Conservation (phyloP, 1,139 yeast genomes). For the Candida sp. region DNA sequence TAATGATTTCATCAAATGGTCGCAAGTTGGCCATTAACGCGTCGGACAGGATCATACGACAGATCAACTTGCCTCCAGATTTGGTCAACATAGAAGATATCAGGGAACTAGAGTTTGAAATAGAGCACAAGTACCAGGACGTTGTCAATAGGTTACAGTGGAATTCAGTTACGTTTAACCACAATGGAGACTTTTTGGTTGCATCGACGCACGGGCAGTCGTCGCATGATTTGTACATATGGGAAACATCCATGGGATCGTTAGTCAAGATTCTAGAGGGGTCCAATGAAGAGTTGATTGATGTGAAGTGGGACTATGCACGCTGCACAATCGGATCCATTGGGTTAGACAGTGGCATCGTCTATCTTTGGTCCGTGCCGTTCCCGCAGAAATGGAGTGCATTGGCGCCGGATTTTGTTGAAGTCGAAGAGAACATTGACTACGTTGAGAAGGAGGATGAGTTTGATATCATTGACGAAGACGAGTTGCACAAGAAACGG, state of each 20-base stretch:
- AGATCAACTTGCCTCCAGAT: conserved; percentile 63
- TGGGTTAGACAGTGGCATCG: conserved; percentile 84
- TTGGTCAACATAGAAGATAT: conserved; percentile 32
- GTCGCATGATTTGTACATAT: conserved; percentile 86
- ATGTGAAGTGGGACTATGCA: conserved; percentile 83
- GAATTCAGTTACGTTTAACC: conserved; percentile 80
- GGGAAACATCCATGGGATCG: conserved; percentile 93
- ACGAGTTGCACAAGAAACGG: conserved; percentile 60
- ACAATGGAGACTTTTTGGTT: conserved; percentile 82
- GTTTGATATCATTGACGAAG: conserved; percentile 80
- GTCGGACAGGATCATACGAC: conserved; percentile 84
- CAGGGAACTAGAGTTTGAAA: conserved; percentile 59
- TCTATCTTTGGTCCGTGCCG: conserved; percentile 83
- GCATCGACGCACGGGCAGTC: conserved; percentile 91
- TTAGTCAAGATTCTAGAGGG: conserved; percentile 90
- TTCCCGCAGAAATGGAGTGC: conserved; percentile 98
- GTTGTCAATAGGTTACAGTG: conserved; percentile 89
- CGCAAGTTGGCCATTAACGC: conserved; percentile 76
- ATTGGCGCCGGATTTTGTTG: conserved; percentile 95
- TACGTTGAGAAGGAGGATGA: conserved; percentile 93
- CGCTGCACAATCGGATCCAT: conserved; percentile 84
- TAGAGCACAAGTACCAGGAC: conserved; percentile 88
- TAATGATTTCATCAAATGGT: conserved; percentile 69
- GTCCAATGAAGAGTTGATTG: conserved; percentile 85
- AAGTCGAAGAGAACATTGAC: conserved; percentile 89